Conservation (phyloP, 257 asterid genomes). For the Thymus quinquecostatus region DNA sequence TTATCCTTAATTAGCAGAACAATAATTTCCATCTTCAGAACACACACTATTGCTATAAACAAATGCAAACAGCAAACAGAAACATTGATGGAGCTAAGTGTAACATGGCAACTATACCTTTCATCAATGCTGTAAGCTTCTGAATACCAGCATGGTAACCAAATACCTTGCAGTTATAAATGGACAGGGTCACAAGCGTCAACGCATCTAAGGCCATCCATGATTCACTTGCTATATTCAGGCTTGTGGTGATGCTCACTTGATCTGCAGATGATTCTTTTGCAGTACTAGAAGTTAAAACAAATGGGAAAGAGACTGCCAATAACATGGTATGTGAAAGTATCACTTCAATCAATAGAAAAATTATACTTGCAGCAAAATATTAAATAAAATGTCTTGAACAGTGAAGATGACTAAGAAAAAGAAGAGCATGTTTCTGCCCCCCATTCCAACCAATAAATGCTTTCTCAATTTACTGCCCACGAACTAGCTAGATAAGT, state of each 20-base stretch:
- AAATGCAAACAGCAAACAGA: slow-evolving; percentile 22
- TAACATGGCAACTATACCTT: slow-evolving; percentile 52
- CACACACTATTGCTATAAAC: slow-evolving; percentile 2
- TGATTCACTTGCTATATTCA: slow-evolving; percentile 57
- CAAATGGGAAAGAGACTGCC: slow-evolving; percentile 19
- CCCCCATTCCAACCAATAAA: slow-evolving; percentile 8
- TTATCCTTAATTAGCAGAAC: slow-evolving; percentile 8
- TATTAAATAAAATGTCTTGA: slow-evolving; percentile 5
- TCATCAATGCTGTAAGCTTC: slow-evolving; percentile 91
- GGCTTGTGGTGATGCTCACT: slow-evolving; percentile 50
- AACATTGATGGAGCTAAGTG: slow-evolving; percentile 17
- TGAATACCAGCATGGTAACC: slow-evolving; percentile 85
- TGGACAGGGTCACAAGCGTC: slow-evolving; percentile 71
- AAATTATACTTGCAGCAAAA: slow-evolving; percentile 12
- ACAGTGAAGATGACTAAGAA: slow-evolving; percentile 11
- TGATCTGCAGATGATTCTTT: slow-evolving; percentile 50
- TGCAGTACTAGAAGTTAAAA: slow-evolving; percentile 27
- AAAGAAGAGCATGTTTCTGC: slow-evolving; percentile 1
- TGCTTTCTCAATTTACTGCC: not conserved
- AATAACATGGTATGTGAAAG: slow-evolving; percentile 14
- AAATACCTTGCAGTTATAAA: slow-evolving; percentile 89
- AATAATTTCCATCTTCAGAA: slow-evolving; percentile 23
- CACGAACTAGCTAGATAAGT: slow-evolving; percentile 3
- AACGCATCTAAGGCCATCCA: slow-evolving; percentile 83
- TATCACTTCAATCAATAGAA: slow-evolving; percentile 10